These are phyloP conservation scores for Neurospora sublineolata DNA, from an alignment of 495 filamentous ascomycete genomes.

Conservation along the genomic window DNA sequence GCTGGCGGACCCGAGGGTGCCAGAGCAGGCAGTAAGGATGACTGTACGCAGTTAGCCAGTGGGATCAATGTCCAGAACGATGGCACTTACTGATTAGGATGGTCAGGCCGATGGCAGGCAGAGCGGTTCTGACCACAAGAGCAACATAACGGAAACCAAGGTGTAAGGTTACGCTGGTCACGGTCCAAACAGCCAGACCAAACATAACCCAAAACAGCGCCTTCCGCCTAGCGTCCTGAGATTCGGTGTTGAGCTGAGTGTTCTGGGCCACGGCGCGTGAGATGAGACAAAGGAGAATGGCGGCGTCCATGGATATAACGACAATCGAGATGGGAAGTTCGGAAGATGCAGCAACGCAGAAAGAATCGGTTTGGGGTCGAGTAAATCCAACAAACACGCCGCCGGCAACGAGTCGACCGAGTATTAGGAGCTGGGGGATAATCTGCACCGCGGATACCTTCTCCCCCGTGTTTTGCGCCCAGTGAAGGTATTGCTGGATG, in stretches of 20 bases:
- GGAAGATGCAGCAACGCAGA: slow-evolving; percentile 37
- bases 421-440: slow-evolving; percentile 31
- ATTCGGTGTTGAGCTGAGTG: neutral
- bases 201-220: slow-evolving; percentile 28
- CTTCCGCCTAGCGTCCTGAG: slow-evolving; percentile 18
- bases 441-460: slow-evolving; percentile 18
- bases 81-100: slow-evolving; percentile 35
- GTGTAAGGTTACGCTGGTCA: slow-evolving; percentile 35
- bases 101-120: slow-evolving; percentile 38
- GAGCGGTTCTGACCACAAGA: slow-evolving; percentile 33
- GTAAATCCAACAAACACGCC: slow-evolving; percentile 40
- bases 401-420: slow-evolving; percentile 35
- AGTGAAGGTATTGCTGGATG: slow-evolving; percentile 41
- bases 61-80: neutral
- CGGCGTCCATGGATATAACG: slow-evolving; percentile 32
- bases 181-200: slow-evolving; percentile 39
- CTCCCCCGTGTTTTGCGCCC: slow-evolving; percentile 28
- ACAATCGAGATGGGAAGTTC: slow-evolving; percentile 31
- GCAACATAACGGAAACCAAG: slow-evolving; percentile 31
- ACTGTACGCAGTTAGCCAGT: slow-evolving; percentile 10
- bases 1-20: slow-evolving; percentile 9
- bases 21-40: slow-evolving; percentile 17
- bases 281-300: slow-evolving; percentile 31
- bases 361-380: slow-evolving; percentile 35
- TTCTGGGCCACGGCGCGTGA: slow-evolving; percentile 21